phyloP scores from a whole-genome alignment of 345 rosid species.

The Pseudoturritis turrita region DNA sequence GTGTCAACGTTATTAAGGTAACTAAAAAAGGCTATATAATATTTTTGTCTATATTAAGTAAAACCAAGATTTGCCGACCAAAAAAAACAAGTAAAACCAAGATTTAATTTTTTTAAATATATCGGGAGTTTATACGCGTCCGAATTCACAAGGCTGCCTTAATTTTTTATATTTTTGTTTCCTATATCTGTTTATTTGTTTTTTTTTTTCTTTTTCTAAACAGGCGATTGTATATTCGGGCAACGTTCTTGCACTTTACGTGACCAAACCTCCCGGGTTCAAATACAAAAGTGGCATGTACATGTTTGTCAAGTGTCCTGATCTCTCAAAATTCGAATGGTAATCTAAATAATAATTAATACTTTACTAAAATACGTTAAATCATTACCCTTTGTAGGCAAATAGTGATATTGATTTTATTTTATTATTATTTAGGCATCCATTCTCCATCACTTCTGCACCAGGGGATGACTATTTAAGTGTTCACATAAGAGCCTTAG shows the following conservation, averaged over 20 bases:
- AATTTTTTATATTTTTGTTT: no score
- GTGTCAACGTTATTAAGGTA: constrained; percentile 76
- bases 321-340: constrained; percentile 84
- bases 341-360: constrained; percentile 8
- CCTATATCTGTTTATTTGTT: neutral
- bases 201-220: neutral
- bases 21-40: neutral
- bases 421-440: constrained; percentile 57
- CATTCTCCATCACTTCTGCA: constrained; percentile 95
- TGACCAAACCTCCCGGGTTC: constrained; percentile 79
- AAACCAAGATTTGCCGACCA: neutral
- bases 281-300: constrained; percentile 95
- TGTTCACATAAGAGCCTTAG: constrained; percentile 83
- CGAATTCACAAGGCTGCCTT: no score
- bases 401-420: neutral
- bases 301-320: constrained; percentile 81
- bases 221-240: constrained; percentile 91
- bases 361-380: neutral
- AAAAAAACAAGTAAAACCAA: no score
- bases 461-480: constrained; percentile 84
- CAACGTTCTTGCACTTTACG: constrained; percentile 82
- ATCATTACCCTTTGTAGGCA: neutral
- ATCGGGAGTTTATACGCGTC: no score
- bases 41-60: neutral
- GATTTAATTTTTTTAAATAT: no score